A percentile compares a stretch with the other conserved stretches of the same genome.
Evolutionary conservation across 371 early-diverging fungal genomes (phyloP).

Genomic region (Mortierella sp.): DNA sequence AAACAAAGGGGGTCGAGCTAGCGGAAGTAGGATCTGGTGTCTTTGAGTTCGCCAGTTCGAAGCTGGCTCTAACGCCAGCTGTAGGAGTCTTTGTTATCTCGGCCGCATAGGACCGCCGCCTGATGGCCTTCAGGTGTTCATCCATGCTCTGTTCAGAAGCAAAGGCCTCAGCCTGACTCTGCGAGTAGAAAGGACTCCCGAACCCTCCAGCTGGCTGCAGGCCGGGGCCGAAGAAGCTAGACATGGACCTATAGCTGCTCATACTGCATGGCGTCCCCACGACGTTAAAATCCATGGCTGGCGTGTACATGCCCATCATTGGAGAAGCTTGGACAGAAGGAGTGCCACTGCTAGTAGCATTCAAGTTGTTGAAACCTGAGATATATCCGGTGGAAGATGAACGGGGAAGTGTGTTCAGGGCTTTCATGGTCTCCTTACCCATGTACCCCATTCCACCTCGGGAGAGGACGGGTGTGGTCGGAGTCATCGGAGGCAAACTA

Average conservation of each 20-base stretch:
- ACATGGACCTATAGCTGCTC: constrained; percentile 23
- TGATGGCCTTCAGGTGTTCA: constrained; percentile 30
- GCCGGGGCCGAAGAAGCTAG: constrained; percentile 9
- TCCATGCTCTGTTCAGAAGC: constrained; percentile 43
- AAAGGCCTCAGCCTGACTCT: constrained; percentile 9
- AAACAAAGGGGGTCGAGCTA: not conserved
- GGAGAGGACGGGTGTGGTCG: constrained; percentile 21
- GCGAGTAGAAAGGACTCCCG: not conserved
- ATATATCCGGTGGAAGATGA: constrained; percentile 31
- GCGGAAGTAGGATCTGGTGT: not conserved
- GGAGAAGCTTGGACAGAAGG: constrained; percentile 27
- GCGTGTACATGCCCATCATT: not conserved
- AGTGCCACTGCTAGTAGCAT: not conserved
- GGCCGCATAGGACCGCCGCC: constrained; percentile 26
- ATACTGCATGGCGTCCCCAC: constrained; percentile 9
- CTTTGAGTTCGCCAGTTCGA: not conserved
- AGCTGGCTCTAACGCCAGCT: no score
- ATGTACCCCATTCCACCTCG: constrained; percentile 34
- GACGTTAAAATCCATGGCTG: not conserved
- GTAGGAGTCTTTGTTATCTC: constrained; percentile 8
- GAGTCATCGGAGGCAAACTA: constrained; percentile 1
- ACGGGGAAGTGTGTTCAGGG: constrained; percentile 14
- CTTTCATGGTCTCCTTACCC: constrained; percentile 32
- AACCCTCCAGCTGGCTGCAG: not conserved
- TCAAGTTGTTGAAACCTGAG: constrained; percentile 15